phyloP scores from a whole-genome alignment of 2,329 filamentous ascomycete species.

The Exutisphaerella laricina region DNA sequence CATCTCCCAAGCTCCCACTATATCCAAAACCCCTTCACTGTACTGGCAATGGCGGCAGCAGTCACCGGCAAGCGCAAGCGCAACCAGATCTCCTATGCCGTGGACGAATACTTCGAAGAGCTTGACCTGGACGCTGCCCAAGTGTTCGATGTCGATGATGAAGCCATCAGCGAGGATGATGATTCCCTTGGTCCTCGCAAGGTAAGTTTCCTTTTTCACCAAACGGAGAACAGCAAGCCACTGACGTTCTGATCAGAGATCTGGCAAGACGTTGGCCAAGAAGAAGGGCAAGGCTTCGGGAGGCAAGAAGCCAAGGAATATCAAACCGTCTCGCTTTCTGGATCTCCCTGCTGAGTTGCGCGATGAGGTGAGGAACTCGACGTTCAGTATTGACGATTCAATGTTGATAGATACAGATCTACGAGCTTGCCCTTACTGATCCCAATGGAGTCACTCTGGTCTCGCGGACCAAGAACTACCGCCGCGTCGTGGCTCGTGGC shows the following conservation, averaged over 20 bases:
- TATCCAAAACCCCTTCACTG: background rate
- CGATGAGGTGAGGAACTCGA: constrained; percentile 15
- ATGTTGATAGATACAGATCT: constrained; percentile 15
- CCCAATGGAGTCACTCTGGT: constrained; percentile 17
- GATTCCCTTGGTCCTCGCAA: constrained; percentile 17
- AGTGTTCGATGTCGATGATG: background rate
- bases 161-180: constrained; percentile 2
- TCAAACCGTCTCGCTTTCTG: constrained; percentile 26
- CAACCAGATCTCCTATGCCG: constrained; percentile 23
- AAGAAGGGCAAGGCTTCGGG: constrained; percentile 13
- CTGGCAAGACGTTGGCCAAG: constrained; percentile 1
- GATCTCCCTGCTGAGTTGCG: constrained; percentile 26
- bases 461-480: constrained; percentile 18
- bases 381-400: background rate
- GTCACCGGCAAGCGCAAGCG: constrained; percentile 28
- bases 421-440: constrained; percentile 27
- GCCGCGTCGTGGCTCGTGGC: constrained; percentile 21
- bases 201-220: constrained; percentile 7
- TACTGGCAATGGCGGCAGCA: background rate
- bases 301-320: constrained; percentile 10
- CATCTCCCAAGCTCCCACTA: background rate
- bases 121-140: constrained; percentile 5
- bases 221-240: background rate
- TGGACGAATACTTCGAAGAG: constrained; percentile 21
- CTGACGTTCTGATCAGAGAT: constrained; percentile 2